Evolutionary conservation across 225 moss, liverwort and hornwort genomes (phyloP).

Genomic region (Polytrichum commune): DNA sequence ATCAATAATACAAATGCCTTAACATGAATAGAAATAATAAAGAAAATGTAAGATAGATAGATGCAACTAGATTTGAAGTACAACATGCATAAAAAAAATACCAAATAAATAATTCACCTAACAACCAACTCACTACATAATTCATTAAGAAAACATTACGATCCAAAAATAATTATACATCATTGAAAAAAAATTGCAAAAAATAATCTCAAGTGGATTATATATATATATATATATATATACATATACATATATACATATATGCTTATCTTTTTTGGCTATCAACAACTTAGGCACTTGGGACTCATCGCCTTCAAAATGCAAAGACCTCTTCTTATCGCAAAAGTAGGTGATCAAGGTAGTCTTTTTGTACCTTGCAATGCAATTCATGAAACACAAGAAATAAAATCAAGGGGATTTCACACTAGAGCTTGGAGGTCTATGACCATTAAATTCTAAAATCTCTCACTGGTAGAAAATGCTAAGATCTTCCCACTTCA

Average conservation of each 20-base stretch:
- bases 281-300: constrained; percentile 15
- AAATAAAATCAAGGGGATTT: not conserved
- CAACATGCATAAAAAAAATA: not conserved
- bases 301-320: constrained; percentile 21
- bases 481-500: no score
- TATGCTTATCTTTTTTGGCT: constrained; percentile 23
- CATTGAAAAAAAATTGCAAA: not conserved
- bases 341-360: constrained; percentile 46
- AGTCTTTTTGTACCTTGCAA: constrained; percentile 58
- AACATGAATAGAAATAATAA: no score
- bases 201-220: not conserved
- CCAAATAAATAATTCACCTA: not conserved
- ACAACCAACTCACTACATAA: not conserved
- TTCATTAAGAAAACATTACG: not conserved
- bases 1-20: no score
- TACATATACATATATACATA: no score
- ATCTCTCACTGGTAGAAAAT: not conserved
- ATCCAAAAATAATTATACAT: not conserved
- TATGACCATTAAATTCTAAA: not conserved
- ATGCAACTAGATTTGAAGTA: not conserved
- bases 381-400: constrained; percentile 12
- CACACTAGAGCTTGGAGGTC: not conserved
- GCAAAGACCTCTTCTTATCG: constrained; percentile 21
- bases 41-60: no score
- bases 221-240: no score